Conservation (phyloP, 1,284 basidiomycete genomes). For the Cryptococcus sp. region DNA sequence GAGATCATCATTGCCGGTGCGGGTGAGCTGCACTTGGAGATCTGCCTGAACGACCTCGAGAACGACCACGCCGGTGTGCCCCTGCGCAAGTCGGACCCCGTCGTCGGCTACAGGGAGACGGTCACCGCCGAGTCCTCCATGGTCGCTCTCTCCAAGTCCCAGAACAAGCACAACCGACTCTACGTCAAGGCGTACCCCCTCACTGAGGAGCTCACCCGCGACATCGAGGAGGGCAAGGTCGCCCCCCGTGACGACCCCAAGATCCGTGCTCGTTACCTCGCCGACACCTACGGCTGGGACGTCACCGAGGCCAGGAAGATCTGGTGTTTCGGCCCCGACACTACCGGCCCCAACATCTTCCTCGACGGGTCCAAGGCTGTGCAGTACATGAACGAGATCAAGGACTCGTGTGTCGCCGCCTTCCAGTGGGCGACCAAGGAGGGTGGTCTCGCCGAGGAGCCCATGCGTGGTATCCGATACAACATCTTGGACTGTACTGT, state of each 20-base stretch:
- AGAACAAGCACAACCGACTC: constrained; percentile 99
- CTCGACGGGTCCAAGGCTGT: constrained; percentile 99
- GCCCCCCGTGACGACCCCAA: constrained; percentile 97
- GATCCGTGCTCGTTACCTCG: constrained; percentile 87
- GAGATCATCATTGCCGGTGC: constrained; percentile 99
- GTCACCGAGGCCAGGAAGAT: constrained; percentile 99
- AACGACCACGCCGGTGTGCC: constrained; percentile 99
- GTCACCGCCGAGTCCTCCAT: constrained; percentile 95
- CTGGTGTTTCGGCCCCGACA: constrained; percentile 99
- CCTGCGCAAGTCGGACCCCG: constrained; percentile 97
- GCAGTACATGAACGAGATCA: constrained; percentile 97
- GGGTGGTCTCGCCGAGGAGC: constrained; percentile 95
- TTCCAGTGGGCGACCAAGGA: constrained; percentile 99
- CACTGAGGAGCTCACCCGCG: constrained; percentile 88
- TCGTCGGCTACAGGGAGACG: constrained; percentile 97
- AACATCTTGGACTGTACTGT: constrained; percentile 96
- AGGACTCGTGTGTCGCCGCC: constrained; percentile 98
- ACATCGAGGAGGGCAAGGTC: constrained; percentile 86
- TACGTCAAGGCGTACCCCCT: constrained; percentile 90
- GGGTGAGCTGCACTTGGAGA: constrained; percentile 98
- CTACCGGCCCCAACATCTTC: constrained; percentile 93
- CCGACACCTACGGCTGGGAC: constrained; percentile 97
- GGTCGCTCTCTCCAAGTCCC: constrained; percentile 96
- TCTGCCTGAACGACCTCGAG: constrained; percentile 98
- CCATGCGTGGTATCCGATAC: constrained; percentile 96